These are phyloP conservation scores for Fereydounia khargensis DNA, from an alignment of 1,284 basidiomycete species.

Conservation along the genomic window DNA sequence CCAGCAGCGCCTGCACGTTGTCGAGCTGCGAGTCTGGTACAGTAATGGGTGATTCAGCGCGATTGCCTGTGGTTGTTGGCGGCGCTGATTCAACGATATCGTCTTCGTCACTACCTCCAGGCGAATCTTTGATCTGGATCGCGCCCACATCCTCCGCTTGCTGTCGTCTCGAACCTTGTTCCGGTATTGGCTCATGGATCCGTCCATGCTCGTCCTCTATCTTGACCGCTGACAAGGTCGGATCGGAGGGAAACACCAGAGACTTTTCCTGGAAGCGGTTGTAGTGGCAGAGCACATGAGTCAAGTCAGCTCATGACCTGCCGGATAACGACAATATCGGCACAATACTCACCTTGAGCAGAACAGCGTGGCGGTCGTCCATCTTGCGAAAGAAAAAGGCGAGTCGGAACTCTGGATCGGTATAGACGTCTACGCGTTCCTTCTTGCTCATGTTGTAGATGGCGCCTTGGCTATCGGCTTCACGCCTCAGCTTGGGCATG, in stretches of 20 bases:
- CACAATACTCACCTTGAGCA: slow-evolving; percentile 55
- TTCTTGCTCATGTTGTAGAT: slow-evolving; percentile 45
- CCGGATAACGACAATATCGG: too few species aligned
- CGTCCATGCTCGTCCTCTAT: slow-evolving; percentile 36
- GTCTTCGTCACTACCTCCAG: too few species aligned
- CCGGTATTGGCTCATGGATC: slow-evolving; percentile 32
- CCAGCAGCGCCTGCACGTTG: too few species aligned
- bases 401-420: slow-evolving; percentile 50
- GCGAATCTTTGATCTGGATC: too few species aligned
- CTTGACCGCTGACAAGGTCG: slow-evolving; percentile 20
- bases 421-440: slow-evolving; percentile 57
- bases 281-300: too few species aligned
- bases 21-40: too few species aligned
- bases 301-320: too few species aligned
- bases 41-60: too few species aligned
- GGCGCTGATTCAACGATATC: too few species aligned
- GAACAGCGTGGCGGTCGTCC: slow-evolving; percentile 55
- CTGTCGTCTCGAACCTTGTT: neutral
- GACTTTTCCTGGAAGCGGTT: slow-evolving; percentile 16
- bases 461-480: slow-evolving; percentile 46
- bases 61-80: too few species aligned
- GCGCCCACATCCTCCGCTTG: too few species aligned
- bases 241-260: slow-evolving; percentile 19
- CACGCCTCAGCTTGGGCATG: slow-evolving; percentile 51
- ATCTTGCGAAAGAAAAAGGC: slow-evolving; percentile 58